Base-by-base conservation (phyloP, 495 filamentous ascomycete species). In the Cudoniella acicularis region DNA sequence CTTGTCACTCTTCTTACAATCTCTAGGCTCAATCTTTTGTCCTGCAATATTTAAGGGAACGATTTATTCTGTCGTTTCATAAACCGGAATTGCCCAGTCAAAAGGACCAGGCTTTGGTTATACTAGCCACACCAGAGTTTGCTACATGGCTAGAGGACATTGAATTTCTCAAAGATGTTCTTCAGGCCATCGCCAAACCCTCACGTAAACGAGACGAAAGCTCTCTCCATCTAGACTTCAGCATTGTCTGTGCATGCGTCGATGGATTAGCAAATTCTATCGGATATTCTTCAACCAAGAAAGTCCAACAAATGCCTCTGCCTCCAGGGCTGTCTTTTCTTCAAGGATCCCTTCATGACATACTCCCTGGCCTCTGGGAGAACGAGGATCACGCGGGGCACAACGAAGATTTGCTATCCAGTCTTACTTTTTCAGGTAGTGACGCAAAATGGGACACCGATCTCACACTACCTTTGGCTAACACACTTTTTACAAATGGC, bases 401-500 rank as follows among this genome's bases (percentile, higher is more conserved):
- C 2, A 42, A 25, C 17, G 26, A 54, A 1, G 17, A 42, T 8
- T 52, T 57, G 13, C 60, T 55, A 42, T 47, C 57, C 3, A 65
- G 45, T 51, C 54, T 65, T n/a, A 59, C 56, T 16, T 59, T 65
- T 48, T 49, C 46, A 51, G 51, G 26, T 52, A 47, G 13, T 51
- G 60, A 45, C 64, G 57, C 36, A 58, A 65, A 25, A 68, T n/a
- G n/a, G n/a, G 64, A 11, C 67, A 69, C 54, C 27, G 21, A 52
- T 18, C 45, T 79, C 40, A 78, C 75, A 1, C 45, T 90, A 18
- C 89, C 88, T 8, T 76, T 92, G 23, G 87, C 90, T 56, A 90
- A 91, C 63, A 94, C 90, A 0, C 64, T 92, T 11, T 94, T 93
- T 64, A 72, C 81, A 47, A 93, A 84, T 62, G 89, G 88, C 24